These are phyloP conservation scores for Starmerella apicola DNA, from an alignment of 805 yeast species.

Conservation along the genomic window DNA sequence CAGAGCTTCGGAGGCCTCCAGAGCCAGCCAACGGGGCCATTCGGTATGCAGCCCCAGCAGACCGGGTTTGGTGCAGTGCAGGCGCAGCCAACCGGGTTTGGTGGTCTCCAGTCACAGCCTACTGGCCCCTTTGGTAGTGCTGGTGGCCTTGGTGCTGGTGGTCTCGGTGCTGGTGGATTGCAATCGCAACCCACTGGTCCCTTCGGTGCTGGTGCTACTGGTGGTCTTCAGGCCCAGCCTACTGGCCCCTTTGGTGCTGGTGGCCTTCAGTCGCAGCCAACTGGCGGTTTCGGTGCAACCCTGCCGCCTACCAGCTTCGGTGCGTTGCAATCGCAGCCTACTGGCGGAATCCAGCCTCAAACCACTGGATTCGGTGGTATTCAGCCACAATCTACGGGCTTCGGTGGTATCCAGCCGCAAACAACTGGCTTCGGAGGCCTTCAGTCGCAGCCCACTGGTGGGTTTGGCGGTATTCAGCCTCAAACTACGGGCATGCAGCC, in stretches of 20 bases:
- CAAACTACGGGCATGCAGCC: conserved; percentile 27
- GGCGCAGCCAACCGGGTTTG: conserved; percentile 22
- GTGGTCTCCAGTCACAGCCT: conserved; percentile 28
- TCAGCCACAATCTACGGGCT: conserved; percentile 14
- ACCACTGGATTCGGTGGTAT: conserved; percentile 20
- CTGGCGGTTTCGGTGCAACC: conserved; percentile 27
- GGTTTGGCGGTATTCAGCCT: conserved; percentile 22
- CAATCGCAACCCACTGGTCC: conserved; percentile 30
- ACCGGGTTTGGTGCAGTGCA: conserved; percentile 12
- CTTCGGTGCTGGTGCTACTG: too few relatives aligned
- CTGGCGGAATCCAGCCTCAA: conserved; percentile 19
- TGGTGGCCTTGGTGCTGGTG: too few relatives aligned
- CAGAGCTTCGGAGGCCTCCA: conserved; percentile 4
- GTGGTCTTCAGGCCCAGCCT: conserved; percentile 42
- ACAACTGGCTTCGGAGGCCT: conserved; percentile 24
- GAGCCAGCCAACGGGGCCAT: conserved; percentile 12
- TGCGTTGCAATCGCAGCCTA: conserved; percentile 22
- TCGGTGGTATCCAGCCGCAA: conserved; percentile 16
- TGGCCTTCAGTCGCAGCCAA: conserved; percentile 26
- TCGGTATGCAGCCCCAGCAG: conserved; percentile 11
- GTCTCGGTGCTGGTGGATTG: conserved; percentile 20
- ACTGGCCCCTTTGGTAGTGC: conserved; percentile 25
- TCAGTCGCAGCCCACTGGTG: conserved; percentile 31
- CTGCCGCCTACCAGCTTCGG: conserved; percentile 60
- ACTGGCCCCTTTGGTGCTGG: conserved; percentile 42